phyloP scores from a whole-genome alignment of 2,329 filamentous ascomycete genomes.

The Lizonia empirigonia region DNA sequence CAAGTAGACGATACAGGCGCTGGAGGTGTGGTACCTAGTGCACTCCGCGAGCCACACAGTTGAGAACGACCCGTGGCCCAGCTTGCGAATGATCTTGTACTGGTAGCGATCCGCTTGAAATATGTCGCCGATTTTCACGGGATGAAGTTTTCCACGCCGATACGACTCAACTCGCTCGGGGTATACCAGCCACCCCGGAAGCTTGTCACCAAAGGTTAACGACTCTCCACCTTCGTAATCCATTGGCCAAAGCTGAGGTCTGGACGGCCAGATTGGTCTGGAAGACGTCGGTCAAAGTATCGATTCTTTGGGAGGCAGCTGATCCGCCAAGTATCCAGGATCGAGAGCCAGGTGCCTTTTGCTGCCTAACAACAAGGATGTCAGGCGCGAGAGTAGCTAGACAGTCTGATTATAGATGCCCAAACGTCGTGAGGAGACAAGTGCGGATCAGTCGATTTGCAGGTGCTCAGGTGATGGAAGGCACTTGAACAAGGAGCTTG shows the following conservation, averaged over 20 bases:
- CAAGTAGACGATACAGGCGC: conserved; percentile 7
- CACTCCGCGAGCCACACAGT: conserved; percentile 24
- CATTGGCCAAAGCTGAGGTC: conserved; percentile 14
- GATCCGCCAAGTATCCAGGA: conserved; percentile 12
- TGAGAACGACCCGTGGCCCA: conserved; percentile 22
- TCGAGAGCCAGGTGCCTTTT: conserved; percentile 10
- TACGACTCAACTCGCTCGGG: conserved; percentile 14
- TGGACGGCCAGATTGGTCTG: conserved; percentile 11
- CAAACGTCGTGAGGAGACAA: conserved; percentile 9
- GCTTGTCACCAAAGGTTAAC: conserved; percentile 7
- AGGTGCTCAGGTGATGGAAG: conserved; percentile 12
- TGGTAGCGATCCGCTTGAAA: conserved; percentile 10
- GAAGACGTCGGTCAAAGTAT: conserved; percentile 14
- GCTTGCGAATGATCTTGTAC: conserved; percentile 25
- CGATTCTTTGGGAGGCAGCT: conserved; percentile 14
- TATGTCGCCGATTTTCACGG: conserved; percentile 20
- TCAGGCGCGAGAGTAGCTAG: conserved; percentile 9
- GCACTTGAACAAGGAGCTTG: conserved; percentile 13
- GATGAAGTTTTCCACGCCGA: conserved; percentile 16
- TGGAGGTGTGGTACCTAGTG: conserved; percentile 12
- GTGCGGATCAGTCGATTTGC: conserved; percentile 11
- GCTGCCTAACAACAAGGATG: conserved; percentile 10
- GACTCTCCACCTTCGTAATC: conserved; percentile 12
- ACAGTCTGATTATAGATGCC: conserved; percentile 13
- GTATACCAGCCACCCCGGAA: conserved; percentile 10